Conservation (phyloP, 352 stramenopile species). For the Pythium grandisporangium region DNA sequence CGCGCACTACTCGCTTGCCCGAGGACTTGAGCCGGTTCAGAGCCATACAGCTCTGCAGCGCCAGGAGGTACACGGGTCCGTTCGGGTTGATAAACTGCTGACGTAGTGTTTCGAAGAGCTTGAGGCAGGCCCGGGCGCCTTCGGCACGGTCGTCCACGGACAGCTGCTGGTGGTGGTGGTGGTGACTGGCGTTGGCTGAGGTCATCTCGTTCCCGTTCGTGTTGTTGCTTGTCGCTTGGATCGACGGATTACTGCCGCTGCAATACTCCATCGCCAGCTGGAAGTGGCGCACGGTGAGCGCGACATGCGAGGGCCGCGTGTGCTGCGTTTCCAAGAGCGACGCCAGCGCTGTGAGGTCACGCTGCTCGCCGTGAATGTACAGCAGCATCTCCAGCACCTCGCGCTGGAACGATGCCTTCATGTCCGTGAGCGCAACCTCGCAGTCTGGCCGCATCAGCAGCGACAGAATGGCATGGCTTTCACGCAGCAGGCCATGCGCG, state of each 20-base stretch:
- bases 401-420: slow-evolving; percentile 46
- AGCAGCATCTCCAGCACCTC: slow-evolving; percentile 65
- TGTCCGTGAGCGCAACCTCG: slow-evolving; percentile 37
- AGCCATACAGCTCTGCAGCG: slow-evolving; percentile 45
- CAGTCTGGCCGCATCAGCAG: slow-evolving; percentile 27
- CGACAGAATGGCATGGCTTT: slow-evolving; percentile 40
- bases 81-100: slow-evolving; percentile 72
- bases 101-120: slow-evolving; percentile 67
- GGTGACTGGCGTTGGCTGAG: slow-evolving; percentile 11
- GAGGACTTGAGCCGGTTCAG: slow-evolving; percentile 38
- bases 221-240: too few species aligned
- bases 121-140: slow-evolving; percentile 37
- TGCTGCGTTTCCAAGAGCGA: slow-evolving; percentile 43
- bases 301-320: slow-evolving; percentile 28
- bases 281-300: slow-evolving; percentile 49
- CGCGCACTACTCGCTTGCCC: slow-evolving; percentile 36
- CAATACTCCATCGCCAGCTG: slow-evolving; percentile 69
- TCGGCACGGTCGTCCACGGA: slow-evolving; percentile 6
- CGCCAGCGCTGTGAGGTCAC: slow-evolving; percentile 27
- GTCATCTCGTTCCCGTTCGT: too few species aligned
- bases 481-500: slow-evolving; percentile 24
- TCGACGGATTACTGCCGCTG: not conserved
- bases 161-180: slow-evolving; percentile 7
- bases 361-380: slow-evolving; percentile 51
- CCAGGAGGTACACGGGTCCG: slow-evolving; percentile 61